phyloP scores from a whole-genome alignment of 2,329 filamentous ascomycete genomes.

The Talaromyces sp. region DNA sequence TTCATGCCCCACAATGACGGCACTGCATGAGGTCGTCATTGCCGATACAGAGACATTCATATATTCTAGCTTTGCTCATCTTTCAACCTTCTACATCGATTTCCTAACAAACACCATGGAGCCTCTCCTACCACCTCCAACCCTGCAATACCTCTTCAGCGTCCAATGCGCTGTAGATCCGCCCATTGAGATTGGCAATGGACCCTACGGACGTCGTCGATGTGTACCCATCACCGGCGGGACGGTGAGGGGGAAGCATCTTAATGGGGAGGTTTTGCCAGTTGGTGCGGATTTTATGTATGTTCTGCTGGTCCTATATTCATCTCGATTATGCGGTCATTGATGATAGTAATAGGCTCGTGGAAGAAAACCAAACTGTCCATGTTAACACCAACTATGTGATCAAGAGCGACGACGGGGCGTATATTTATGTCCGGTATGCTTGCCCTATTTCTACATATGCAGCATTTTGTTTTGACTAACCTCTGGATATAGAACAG shows the following conservation, averaged over 20 bases:
- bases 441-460: not conserved
- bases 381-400: not conserved
- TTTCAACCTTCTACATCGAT: not conserved
- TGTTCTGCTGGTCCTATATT: too few relatives aligned
- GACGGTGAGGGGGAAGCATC: slow-evolving; percentile 25
- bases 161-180: slow-evolving; percentile 28
- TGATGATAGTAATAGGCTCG: not conserved
- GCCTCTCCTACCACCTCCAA: not conserved
- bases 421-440: not conserved
- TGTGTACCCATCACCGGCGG: slow-evolving; percentile 28
- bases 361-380: not conserved
- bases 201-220: slow-evolving; percentile 29
- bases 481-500: not conserved
- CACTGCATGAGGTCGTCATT: not conserved
- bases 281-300: slow-evolving; percentile 19
- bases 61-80: not conserved
- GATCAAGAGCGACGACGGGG: not conserved
- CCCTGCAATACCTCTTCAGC: not conserved
- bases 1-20: not conserved
- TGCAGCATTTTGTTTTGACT: not conserved
- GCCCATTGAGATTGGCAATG: slow-evolving; percentile 29
- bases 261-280: slow-evolving; percentile 29
- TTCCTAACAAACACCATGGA: not conserved
- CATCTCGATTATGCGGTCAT: too few relatives aligned
- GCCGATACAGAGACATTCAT: not conserved